phyloP scores from a whole-genome alignment of 352 stramenopile genomes.

The Phytophthora meadii region DNA sequence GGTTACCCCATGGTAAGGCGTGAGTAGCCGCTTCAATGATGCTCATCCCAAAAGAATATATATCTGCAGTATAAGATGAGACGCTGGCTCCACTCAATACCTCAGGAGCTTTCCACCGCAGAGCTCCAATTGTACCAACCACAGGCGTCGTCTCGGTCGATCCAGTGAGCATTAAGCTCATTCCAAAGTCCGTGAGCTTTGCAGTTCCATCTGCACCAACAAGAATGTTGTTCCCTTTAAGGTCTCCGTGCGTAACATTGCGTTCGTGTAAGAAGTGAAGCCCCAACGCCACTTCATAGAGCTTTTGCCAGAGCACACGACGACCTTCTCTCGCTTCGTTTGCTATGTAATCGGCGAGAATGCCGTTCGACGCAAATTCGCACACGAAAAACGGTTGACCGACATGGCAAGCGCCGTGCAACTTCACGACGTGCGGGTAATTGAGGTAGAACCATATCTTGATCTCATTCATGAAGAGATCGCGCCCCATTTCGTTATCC shows the following conservation, averaged over 20 bases:
- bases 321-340: slow-evolving; percentile 12
- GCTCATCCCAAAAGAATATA: no score
- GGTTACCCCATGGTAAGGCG: slow-evolving; percentile 12
- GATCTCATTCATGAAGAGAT: slow-evolving; percentile 29
- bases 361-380: slow-evolving; percentile 35
- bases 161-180: slow-evolving; percentile 26
- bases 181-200: slow-evolving; percentile 43
- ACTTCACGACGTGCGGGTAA: slow-evolving; percentile 37
- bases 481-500: slow-evolving; percentile 12
- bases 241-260: slow-evolving; percentile 21
- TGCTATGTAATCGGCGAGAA: slow-evolving; percentile 25
- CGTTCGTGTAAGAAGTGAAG: slow-evolving; percentile 35
- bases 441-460: slow-evolving; percentile 36
- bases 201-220: slow-evolving; percentile 34
- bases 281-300: slow-evolving; percentile 28
- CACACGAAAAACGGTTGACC: slow-evolving; percentile 33
- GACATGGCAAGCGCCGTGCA: slow-evolving; percentile 36
- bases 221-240: slow-evolving; percentile 12
- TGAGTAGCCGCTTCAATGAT: slow-evolving; percentile 8
- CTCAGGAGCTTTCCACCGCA: slow-evolving; percentile 37
- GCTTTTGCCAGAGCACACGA: slow-evolving; percentile 25
- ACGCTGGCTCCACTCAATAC: neutral
- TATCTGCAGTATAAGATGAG: slow-evolving; percentile 1
- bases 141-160: neutral
- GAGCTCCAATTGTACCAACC: slow-evolving; percentile 12